Evolutionary conservation across 2,329 filamentous ascomycete species (phyloP), one percentile per base, ranked within the genome.

Genomic region (Fusarium setosum): DNA sequence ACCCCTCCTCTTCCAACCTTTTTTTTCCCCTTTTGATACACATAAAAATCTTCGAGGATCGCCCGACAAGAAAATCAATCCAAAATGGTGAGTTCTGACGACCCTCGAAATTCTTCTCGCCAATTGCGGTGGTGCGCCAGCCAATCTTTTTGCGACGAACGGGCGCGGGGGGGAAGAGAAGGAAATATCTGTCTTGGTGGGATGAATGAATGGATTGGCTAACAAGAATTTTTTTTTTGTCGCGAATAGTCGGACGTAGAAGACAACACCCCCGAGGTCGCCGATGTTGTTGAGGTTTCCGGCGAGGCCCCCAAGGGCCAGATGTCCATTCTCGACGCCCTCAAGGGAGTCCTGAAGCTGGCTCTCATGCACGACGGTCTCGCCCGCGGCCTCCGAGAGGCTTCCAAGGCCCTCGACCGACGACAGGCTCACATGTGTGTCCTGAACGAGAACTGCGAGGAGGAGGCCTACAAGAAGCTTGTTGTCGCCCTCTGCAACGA

Each of bases 391-490:
- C 93, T 99, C 78, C 94, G 96, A 76, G 96, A 99, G 87, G 96
- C 96, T 72, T 94, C 92, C 87, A 99, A 99, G 90, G 95, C 96
- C 71, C 93, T 99, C 79, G 96, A 99, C 86, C 91, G 96, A 80
- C 94, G 96, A 80, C 93, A 99, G 87, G 96, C 96, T 64, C 96
- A 99, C 88, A 98, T 99, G 94, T 99, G 96, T 83, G 96, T 99
- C 75, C 91, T 99, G 77, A 99, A 99, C 90, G 96, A 99, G 90
- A 91, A 92, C 74, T 99, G 96, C 88, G 96, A 99, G 88, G 96
- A 99, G 90, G 96, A 99, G 86, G 95, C 96, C 74, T 99, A 99
- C 90, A 99, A 99, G 94, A 99, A 99, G 92, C 90, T 99, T 73
- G 95, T 99, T 77, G 92, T 98, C 75, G 96, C 96, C 68, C 92